Evolutionary conservation across 345 rosid genomes (phyloP), one percentile per base, ranked within the genome.

Genomic region (Pistacia integerrima): DNA sequence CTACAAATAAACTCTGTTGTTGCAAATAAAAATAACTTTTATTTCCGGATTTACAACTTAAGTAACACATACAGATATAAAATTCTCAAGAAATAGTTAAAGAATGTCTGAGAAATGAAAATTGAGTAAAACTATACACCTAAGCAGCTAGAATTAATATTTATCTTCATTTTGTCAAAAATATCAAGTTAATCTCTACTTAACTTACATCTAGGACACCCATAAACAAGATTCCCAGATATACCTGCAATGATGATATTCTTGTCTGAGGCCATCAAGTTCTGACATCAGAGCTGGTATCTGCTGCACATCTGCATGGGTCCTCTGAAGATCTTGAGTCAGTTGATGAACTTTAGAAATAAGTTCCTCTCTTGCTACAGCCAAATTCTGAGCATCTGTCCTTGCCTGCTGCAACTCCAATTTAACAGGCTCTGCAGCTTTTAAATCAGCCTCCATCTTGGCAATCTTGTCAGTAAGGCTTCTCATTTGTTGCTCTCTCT

Each of bases 231-330:
- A 77, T 20, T 55, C 67, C 48, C 81, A 74, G 70, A 79, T 48
- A 57, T 49, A 93, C 99, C 97, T 96, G 98, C 93, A 93, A 70
- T 87, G 94, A 73, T 96, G 98, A 79, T 91, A 91, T 78, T 96
- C 99, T 82, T 93, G 97, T 82, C 94, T 87, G 55, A 92, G 87
- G 76, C 78, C 78, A 61, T 93, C 99, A 11, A 93, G 97, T 76
- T 96, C 95, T 0, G 94, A 85, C 90, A 93, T 84, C 22, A 96
- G 71, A 82, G 89, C 86, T 28, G 95, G 97, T 73, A 92, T 78
- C 77, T 91, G 97, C 78, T 90, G 98, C 72, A 85, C 90, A 82
- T 93, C 99, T 16, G 82, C 63, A 63, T 89, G 95, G 81, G 89
- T 83, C 74, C 88, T 89, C 69, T 90, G 96, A 82, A 93, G 87